phyloP scores from a whole-genome alignment of 2,329 filamentous ascomycete genomes.

The Neonectria magnoliae region DNA sequence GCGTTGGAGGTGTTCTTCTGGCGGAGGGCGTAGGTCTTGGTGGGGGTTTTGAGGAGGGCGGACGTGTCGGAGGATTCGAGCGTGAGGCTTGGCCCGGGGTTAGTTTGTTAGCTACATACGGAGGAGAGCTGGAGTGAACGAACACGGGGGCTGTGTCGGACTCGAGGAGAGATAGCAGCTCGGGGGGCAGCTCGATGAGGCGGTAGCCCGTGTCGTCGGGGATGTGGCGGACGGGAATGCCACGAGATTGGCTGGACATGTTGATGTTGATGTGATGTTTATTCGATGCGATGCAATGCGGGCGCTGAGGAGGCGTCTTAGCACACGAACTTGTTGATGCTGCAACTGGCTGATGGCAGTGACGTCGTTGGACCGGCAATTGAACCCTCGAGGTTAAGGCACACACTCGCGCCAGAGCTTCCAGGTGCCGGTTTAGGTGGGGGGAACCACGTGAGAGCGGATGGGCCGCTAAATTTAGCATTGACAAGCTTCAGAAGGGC shows the following conservation, averaged over 20 bases:
- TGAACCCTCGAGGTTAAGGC: slow-evolving; percentile 1
- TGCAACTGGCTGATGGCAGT: background rate
- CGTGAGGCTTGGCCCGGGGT: slow-evolving; percentile 51
- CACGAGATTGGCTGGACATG: slow-evolving; percentile 60
- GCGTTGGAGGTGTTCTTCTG: slow-evolving; percentile 76
- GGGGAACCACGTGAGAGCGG: slow-evolving; percentile 6
- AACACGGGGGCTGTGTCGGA: slow-evolving; percentile 64
- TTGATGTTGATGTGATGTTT: slow-evolving; percentile 2
- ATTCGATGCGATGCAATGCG: background rate
- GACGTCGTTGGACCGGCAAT: slow-evolving; percentile 24
- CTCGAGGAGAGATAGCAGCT: slow-evolving; percentile 65
- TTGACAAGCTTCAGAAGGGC: slow-evolving; percentile 1
- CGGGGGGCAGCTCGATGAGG: slow-evolving; percentile 70
- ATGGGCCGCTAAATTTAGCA: slow-evolving; percentile 19
- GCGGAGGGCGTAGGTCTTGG: slow-evolving; percentile 66
- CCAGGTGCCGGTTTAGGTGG: background rate
- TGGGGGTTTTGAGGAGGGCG: slow-evolving; percentile 62
- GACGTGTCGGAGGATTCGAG: slow-evolving; percentile 59
- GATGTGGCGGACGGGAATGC: slow-evolving; percentile 61
- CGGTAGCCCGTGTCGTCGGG: slow-evolving; percentile 64
- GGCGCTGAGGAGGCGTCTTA: background rate
- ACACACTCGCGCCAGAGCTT: background rate
- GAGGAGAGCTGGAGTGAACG: slow-evolving; percentile 38
- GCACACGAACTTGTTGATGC: background rate
- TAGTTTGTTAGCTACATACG: background rate